Percentiles rank a stretch among this genome's conserved stretches.
phyloP scores from a whole-genome alignment of 2,329 filamentous ascomycete species.

The Talaromyces sp. region DNA sequence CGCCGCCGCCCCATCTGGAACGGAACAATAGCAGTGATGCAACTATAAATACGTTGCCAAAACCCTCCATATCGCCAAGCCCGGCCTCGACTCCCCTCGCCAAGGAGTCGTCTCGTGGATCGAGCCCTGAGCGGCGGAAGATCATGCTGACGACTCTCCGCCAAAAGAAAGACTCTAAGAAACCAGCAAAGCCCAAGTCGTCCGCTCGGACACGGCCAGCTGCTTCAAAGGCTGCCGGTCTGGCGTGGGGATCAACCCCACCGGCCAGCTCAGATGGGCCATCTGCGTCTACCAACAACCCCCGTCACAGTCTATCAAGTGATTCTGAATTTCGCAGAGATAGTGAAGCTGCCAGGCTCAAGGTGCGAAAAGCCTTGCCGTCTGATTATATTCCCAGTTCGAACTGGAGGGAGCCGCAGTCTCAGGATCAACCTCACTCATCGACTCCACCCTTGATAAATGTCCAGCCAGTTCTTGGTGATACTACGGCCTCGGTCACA shows the following conservation, averaged over 20 bases:
- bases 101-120: constrained; percentile 49
- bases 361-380: constrained; percentile 1
- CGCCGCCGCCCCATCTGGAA: constrained; percentile 1
- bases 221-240: constrained; percentile 57
- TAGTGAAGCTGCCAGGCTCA: not conserved
- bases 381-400: constrained; percentile 14
- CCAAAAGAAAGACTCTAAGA: constrained; percentile 41
- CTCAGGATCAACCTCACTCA: constrained; percentile 1
- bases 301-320: constrained; percentile 22
- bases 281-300: constrained; percentile 7
- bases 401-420: constrained; percentile 12
- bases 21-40: constrained; percentile 9
- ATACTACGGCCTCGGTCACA: constrained; percentile 11
- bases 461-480: not conserved
- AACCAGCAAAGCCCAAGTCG: constrained; percentile 34
- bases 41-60: constrained; percentile 24
- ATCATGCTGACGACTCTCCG: constrained; percentile 53
- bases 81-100: constrained; percentile 16
- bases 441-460: not conserved
- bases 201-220: constrained; percentile 46
- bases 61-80: constrained; percentile 20
- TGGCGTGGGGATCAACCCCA: constrained; percentile 48
- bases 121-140: constrained; percentile 56
- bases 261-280: constrained; percentile 12
- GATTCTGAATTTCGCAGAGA: constrained; percentile 15